phyloP scores from a whole-genome alignment of 1,139 yeast genomes.

The Protomyces inouyei region DNA sequence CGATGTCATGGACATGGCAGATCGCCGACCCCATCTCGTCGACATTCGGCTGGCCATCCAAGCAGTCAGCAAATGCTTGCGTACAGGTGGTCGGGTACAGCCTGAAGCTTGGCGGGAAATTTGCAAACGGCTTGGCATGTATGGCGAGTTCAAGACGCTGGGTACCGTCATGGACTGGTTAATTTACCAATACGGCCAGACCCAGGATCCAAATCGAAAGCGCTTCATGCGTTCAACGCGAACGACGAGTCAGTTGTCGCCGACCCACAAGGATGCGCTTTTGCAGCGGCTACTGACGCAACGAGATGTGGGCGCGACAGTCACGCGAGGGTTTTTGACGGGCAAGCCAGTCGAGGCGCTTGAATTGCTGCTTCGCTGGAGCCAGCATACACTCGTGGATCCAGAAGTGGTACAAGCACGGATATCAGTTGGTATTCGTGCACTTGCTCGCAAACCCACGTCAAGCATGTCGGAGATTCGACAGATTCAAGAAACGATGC shows the following conservation, averaged over 20 bases:
- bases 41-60: conserved; percentile 18
- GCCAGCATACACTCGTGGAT: conserved; percentile 4
- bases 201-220: neutral
- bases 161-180: conserved; percentile 13
- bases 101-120: conserved; percentile 28
- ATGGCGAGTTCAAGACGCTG: conserved; percentile 13
- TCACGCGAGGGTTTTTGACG: conserved; percentile 8
- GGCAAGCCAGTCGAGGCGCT: conserved; percentile 9
- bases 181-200: conserved; percentile 3
- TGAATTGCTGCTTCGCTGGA: conserved; percentile 8
- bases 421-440: conserved; percentile 4
- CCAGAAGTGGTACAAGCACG: neutral
- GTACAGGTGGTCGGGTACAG: conserved; percentile 18
- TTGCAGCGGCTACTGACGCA: conserved; percentile 9
- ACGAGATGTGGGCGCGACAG: neutral
- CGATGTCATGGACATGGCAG: conserved; percentile 4
- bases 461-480: neutral
- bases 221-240: neutral
- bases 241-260: neutral
- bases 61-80: conserved; percentile 9
- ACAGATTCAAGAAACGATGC: neutral
- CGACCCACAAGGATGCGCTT: conserved; percentile 5
- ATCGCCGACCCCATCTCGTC: conserved; percentile 16
- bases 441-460: neutral
- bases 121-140: conserved; percentile 14